Conservation (phyloP, 116 monocot genomes). For the Cymodocea nodosa region DNA sequence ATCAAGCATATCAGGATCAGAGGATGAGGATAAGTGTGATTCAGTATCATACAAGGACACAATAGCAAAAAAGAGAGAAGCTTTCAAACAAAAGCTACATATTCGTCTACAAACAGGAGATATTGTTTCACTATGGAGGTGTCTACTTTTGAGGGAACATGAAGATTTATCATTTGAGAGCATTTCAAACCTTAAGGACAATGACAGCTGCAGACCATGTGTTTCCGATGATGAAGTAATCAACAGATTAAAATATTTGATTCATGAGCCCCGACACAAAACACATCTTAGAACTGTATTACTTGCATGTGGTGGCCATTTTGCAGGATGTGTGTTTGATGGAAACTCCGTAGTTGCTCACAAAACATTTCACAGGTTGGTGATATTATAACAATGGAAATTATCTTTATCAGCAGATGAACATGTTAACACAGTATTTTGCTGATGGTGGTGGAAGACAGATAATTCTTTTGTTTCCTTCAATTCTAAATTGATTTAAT, state of each 20-base stretch:
- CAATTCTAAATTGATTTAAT: too few species aligned
- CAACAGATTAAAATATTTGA: slow-evolving; percentile 42
- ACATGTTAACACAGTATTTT: too few species aligned
- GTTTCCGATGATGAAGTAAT: slow-evolving; percentile 35
- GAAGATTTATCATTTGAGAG: slow-evolving; percentile 39
- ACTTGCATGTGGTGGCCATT: slow-evolving; percentile 79
- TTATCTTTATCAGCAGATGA: background rate
- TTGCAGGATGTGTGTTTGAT: slow-evolving; percentile 95
- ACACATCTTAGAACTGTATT: slow-evolving; percentile 54
- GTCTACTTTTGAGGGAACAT: slow-evolving; percentile 59
- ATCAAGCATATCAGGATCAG: slow-evolving; percentile 91
- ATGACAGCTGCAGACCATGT: slow-evolving; percentile 6
- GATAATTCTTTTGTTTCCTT: too few species aligned
- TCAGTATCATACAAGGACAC: slow-evolving; percentile 6
- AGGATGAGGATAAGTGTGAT: slow-evolving; percentile 63
- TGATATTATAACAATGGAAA: background rate
- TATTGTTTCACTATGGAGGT: slow-evolving; percentile 57
- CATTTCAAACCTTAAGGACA: slow-evolving; percentile 3
- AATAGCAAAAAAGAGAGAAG: slow-evolving; percentile 28
- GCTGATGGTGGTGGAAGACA: too few species aligned
- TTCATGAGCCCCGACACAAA: slow-evolving; percentile 69
- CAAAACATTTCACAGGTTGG: slow-evolving; percentile 97
- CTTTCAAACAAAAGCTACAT: slow-evolving; percentile 50
- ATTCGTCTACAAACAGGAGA: slow-evolving; percentile 49
- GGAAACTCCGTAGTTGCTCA: slow-evolving; percentile 70